Base-by-base conservation (phyloP, 768 basidiomycete species). In the Phlegmacium glaucopus region DNA sequence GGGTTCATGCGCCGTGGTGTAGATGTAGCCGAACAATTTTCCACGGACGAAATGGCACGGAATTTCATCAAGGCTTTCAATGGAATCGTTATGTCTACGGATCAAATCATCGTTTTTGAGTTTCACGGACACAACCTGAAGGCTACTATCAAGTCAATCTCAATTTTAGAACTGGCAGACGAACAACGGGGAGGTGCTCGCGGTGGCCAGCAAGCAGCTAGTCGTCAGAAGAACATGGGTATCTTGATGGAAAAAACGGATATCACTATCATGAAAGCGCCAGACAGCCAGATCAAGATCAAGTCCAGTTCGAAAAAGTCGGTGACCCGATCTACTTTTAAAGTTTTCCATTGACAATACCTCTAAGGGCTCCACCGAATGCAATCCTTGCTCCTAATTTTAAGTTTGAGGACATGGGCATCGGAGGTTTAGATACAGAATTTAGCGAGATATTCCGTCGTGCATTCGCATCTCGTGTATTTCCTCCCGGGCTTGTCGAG, bases 381-480 rank as follows among this genome's bases (percentile, higher is more conserved):
- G 93, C 96, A 1, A 95, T 99, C 56, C 78, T 99, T 9, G 85
- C 93, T 0, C 93, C 96, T 1, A 97, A 97, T 68, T 99, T 99
- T 80, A 98, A 96, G 67, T 99, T 99, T 52, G 90, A 95, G 61
- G 96, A 99, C 65, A 98, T 99, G 95, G 96, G 96, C 13, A 98
- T 99, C 59, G 96, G 96, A 60, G 96, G 96, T 60, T 75, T 99
- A 28, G 96, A 99, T 64, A 75, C 82, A 7, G 96, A 99, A 63
- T 99, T 99, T 62, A 82, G 82, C 47, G 85, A 92, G 36, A 99
- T 99, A 61, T 99, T 99, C 76, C 90, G 96, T 63, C 88, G 96
- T 60, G 96, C 96, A 0, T 99, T 99, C 62, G 94, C 96, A 0
- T 92, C 89, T 40, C 91, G 96, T 39, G 93, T 99, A n/a, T 99